phyloP scores from a whole-genome alignment of 2,329 filamentous ascomycete genomes.

The Nakataea oryzae region DNA sequence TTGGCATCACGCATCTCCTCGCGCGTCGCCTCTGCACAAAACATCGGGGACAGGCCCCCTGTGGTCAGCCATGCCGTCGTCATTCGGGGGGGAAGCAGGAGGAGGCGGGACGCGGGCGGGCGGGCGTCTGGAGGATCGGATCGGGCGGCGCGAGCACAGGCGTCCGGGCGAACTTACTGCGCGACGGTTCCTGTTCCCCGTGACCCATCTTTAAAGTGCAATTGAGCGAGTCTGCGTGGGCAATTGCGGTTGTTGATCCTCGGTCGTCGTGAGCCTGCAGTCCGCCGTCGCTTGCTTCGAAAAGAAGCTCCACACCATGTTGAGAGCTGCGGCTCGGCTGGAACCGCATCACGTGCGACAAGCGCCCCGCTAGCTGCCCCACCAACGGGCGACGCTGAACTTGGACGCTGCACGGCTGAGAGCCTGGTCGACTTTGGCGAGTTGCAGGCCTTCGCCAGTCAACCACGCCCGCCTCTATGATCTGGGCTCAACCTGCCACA shows the following conservation, averaged over 20 bases:
- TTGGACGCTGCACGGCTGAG: neutral
- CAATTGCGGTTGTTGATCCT: slow-evolving; percentile 2
- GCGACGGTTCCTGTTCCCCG: neutral
- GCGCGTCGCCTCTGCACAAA: slow-evolving; percentile 58
- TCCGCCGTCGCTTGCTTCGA: neutral
- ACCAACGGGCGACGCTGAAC: neutral
- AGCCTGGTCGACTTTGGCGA: too few species aligned
- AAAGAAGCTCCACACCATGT: neutral
- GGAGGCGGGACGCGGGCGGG: neutral
- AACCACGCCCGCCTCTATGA: too few species aligned
- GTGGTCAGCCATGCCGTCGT: neutral
- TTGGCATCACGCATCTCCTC: slow-evolving; percentile 90
- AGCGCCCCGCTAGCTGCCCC: too few species aligned
- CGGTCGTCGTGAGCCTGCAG: neutral
- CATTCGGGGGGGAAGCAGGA: neutral
- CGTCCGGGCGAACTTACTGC: neutral
- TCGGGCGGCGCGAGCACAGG: neutral
- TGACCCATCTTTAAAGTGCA: slow-evolving; percentile 3
- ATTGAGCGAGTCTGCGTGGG: slow-evolving; percentile 1
- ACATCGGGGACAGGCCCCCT: slow-evolving; percentile 2
- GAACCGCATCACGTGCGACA: neutral
- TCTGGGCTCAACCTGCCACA: too few species aligned
- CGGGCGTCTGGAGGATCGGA: neutral
- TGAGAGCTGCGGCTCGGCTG: neutral
- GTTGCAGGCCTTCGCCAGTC: too few species aligned